A percentile compares a stretch with the other conserved stretches of the same genome.
Conservation (phyloP, 2,329 filamentous ascomycete species). For the Aspergillus sp. region DNA sequence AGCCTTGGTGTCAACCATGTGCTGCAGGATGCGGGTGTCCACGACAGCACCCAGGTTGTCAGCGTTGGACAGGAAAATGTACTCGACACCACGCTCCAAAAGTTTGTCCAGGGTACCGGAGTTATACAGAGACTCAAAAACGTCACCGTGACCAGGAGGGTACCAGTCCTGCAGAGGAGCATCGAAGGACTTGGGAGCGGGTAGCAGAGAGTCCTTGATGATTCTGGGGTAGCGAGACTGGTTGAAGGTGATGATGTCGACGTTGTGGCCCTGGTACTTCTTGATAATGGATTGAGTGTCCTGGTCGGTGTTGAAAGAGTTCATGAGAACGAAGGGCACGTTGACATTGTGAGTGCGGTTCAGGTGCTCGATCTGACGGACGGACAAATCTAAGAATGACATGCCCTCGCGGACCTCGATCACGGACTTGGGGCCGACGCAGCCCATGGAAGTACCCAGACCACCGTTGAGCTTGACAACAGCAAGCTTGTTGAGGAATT, state of each 20-base stretch:
- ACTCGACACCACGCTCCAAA: constrained; percentile 90
- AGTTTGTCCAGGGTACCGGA: constrained; percentile 97
- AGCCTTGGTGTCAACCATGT: constrained; percentile 96
- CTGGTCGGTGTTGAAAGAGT: constrained; percentile 99
- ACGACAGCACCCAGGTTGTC: constrained; percentile 98
- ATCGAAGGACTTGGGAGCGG: constrained; percentile 84
- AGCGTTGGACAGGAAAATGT: constrained; percentile 97
- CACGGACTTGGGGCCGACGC: constrained; percentile 97
- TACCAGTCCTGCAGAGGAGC: constrained; percentile 97
- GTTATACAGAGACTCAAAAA: constrained; percentile 99
- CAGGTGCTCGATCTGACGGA: constrained; percentile 97
- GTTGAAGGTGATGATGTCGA: constrained; percentile 99
- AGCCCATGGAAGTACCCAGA: constrained; percentile 99
- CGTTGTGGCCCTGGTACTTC: constrained; percentile 99
- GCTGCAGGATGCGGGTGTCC: constrained; percentile 95
- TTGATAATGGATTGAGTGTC: constrained; percentile 99
- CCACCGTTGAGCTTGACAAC: constrained; percentile 99
- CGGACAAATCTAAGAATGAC: constrained; percentile 98
- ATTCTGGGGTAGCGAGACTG: constrained; percentile 98
- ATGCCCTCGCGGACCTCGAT: constrained; percentile 99
- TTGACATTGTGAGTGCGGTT: constrained; percentile 98
- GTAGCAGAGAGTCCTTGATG: constrained; percentile 95
- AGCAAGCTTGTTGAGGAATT: constrained; percentile 94
- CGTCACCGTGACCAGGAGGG: constrained; percentile 97
- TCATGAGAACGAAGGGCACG: constrained; percentile 98